A percentile compares a stretch with the other conserved stretches of the same genome.
Conservation (phyloP, 345 rosid genomes). For the Moricandia moricandioides region DNA sequence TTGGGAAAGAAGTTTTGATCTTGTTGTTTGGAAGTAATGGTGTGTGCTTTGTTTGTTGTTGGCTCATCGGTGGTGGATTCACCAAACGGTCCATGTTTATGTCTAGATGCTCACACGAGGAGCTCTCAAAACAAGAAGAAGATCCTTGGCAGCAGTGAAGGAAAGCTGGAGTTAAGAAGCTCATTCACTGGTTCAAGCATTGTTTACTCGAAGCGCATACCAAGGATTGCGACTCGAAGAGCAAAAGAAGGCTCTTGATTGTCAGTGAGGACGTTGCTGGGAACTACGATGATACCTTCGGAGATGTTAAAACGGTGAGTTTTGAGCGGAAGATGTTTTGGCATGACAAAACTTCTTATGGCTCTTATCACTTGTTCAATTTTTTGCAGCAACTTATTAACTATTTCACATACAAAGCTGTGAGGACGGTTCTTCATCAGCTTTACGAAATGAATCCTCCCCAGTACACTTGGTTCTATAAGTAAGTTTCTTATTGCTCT, state of each 20-base stretch:
- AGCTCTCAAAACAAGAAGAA: slow-evolving; percentile 41
- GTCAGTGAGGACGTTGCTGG: slow-evolving; percentile 67
- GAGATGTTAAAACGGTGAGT: slow-evolving; percentile 70
- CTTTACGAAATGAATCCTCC: slow-evolving; percentile 98
- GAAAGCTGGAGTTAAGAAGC: slow-evolving; percentile 50
- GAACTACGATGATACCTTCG: slow-evolving; percentile 79
- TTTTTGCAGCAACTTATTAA: slow-evolving; percentile 68
- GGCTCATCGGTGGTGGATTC: slow-evolving; percentile 70
- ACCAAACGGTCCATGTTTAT: slow-evolving; percentile 54
- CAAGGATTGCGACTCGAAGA: slow-evolving; percentile 28
- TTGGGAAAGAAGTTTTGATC: slow-evolving; percentile 15
- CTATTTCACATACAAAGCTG: slow-evolving; percentile 92
- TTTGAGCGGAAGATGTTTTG: background rate
- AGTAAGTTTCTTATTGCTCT: slow-evolving; percentile 47
- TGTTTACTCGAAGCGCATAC: slow-evolving; percentile 40
- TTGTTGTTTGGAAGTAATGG: slow-evolving; percentile 39
- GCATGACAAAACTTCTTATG: background rate
- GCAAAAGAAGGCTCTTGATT: slow-evolving; percentile 49
- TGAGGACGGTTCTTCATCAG: slow-evolving; percentile 84
- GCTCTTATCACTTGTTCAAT: background rate
- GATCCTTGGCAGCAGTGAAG: slow-evolving; percentile 32
- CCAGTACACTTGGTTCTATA: slow-evolving; percentile 70
- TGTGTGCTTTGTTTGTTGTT: slow-evolving; percentile 61
- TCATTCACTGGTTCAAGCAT: slow-evolving; percentile 59
- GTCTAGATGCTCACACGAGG: slow-evolving; percentile 52